Evolutionary conservation across 2,329 filamentous ascomycete genomes (phyloP).

Genomic region (Cordyceps pruinosa): DNA sequence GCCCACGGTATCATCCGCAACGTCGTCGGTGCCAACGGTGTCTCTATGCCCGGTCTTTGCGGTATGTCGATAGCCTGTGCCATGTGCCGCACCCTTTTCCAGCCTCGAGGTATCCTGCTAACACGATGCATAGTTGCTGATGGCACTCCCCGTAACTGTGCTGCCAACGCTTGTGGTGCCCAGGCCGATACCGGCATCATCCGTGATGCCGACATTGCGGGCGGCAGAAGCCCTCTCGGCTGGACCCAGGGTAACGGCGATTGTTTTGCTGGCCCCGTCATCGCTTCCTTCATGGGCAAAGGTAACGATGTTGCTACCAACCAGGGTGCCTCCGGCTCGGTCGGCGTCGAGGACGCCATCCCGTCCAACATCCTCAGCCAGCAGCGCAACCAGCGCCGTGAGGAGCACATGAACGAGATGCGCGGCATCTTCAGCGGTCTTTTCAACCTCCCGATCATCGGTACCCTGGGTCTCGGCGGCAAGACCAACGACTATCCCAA

Average conservation of each 20-base stretch:
- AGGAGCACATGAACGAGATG: constrained; percentile 9
- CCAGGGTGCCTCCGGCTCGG: constrained; percentile 26
- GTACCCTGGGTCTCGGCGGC: constrained; percentile 19
- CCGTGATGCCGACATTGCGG: constrained; percentile 46
- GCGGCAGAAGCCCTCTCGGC: constrained; percentile 48
- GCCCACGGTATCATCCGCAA: constrained; percentile 49
- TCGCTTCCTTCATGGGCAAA: constrained; percentile 50
- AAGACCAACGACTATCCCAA: constrained; percentile 33
- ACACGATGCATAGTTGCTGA: constrained; percentile 39
- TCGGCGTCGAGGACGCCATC: constrained; percentile 31
- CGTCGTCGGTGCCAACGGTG: constrained; percentile 49
- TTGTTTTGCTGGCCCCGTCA: constrained; percentile 47
- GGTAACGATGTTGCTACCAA: constrained; percentile 25
- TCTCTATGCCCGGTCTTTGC: constrained; percentile 48
- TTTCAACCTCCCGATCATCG: constrained; percentile 9
- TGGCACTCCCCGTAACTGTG: constrained; percentile 56
- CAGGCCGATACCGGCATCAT: constrained; percentile 59
- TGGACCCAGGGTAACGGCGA: constrained; percentile 48
- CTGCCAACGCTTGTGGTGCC: constrained; percentile 47
- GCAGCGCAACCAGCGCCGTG: constrained; percentile 9
- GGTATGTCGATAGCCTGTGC: no score
- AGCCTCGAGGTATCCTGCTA: neutral
- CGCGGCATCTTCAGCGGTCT: constrained; percentile 16
- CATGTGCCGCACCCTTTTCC: no score
- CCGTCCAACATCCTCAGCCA: constrained; percentile 13